A percentile compares a stretch with the other conserved stretches of the same genome.
Evolutionary conservation across 352 stramenopile genomes (phyloP).

Genomic region (Phytopythium kandeliae): DNA sequence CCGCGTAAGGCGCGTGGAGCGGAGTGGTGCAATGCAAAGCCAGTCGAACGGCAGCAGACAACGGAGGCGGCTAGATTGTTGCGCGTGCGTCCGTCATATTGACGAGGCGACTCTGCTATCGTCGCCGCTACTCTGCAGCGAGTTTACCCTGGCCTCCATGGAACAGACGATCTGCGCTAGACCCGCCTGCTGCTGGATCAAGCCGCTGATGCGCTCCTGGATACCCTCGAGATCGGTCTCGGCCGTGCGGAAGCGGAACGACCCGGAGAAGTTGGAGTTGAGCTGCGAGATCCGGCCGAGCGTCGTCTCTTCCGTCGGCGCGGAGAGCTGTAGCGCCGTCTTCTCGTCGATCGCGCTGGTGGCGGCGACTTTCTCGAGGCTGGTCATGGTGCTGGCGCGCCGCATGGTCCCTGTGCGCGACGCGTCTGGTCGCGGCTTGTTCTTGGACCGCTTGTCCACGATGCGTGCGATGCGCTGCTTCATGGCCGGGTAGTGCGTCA

Average conservation of each 20-base stretch:
- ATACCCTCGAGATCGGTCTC: slow-evolving; percentile 80
- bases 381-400: slow-evolving; percentile 21
- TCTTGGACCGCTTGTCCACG: slow-evolving; percentile 56
- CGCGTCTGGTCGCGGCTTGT: slow-evolving; percentile 16
- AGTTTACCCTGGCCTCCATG: slow-evolving; percentile 28
- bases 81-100: too few species aligned
- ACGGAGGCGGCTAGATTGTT: too few species aligned
- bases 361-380: slow-evolving; percentile 51
- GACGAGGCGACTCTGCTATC: neutral
- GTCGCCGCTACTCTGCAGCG: slow-evolving; percentile 1
- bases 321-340: slow-evolving; percentile 37
- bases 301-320: slow-evolving; percentile 37
- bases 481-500: slow-evolving; percentile 71
- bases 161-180: slow-evolving; percentile 35
- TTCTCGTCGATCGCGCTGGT: slow-evolving; percentile 48
- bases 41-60: too few species aligned
- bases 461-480: slow-evolving; percentile 74
- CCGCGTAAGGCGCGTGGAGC: too few species aligned
- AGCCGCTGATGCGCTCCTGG: slow-evolving; percentile 42
- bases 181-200: slow-evolving; percentile 55
- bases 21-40: too few species aligned
- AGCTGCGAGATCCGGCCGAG: slow-evolving; percentile 81
- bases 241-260: slow-evolving; percentile 58
- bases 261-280: slow-evolving; percentile 78
- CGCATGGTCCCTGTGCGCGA: neutral